Conservation (phyloP, 441 rosid genomes). For the Pelargonium myrrhifolium region DNA sequence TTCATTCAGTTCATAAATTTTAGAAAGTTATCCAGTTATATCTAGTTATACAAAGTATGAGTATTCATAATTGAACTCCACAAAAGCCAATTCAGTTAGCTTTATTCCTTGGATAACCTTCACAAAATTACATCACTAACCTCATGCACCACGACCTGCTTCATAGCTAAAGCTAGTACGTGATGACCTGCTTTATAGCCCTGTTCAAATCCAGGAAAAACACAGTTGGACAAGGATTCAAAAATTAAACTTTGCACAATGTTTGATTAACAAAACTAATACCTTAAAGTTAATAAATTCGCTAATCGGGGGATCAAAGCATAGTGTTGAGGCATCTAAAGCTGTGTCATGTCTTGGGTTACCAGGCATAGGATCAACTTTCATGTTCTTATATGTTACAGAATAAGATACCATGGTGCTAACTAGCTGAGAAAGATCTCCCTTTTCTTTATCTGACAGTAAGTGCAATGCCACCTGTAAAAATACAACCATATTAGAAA, state of each 20-base stretch:
- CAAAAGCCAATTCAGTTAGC: background rate
- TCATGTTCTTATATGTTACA: constrained; percentile 57
- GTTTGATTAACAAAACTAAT: constrained; percentile 8
- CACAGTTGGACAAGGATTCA: constrained; percentile 17
- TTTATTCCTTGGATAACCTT: background rate
- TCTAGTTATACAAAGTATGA: background rate
- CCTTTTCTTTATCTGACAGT: constrained; percentile 67
- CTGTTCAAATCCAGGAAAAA: constrained; percentile 40
- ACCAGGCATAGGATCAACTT: constrained; percentile 37
- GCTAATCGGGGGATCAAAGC: constrained; percentile 65
- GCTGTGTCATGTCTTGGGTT: constrained; percentile 39
- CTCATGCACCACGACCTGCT: constrained; percentile 87
- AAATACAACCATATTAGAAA: constrained; percentile 18
- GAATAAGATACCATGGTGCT: constrained; percentile 69
- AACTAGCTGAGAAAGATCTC: constrained; percentile 55
- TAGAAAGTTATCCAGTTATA: background rate
- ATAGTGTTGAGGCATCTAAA: constrained; percentile 46
- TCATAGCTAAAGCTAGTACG: constrained; percentile 62
- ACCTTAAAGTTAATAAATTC: constrained; percentile 80
- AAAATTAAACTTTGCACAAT: background rate
- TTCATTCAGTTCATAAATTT: too few relatives aligned
- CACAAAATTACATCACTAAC: constrained; percentile 34
- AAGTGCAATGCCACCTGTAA: constrained; percentile 80
- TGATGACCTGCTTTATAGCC: constrained; percentile 51
- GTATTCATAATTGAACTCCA: background rate